These are phyloP conservation scores for Acacia melanoxylon DNA, from an alignment of 306 rosid genomes.

Conservation along the genomic window DNA sequence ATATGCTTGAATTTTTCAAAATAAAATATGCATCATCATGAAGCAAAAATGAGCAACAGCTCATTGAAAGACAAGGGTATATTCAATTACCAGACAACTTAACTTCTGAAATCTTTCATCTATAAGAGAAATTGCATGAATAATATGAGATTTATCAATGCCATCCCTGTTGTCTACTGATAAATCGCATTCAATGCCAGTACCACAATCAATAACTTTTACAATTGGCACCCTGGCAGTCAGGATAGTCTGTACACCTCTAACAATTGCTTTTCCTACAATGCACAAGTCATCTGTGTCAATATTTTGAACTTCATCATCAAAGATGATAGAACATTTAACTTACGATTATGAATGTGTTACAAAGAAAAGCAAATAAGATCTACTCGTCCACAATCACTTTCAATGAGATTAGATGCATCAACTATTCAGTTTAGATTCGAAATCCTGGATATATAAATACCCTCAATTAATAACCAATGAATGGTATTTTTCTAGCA, in stretches of 20 bases:
- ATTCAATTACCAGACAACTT: conserved; percentile 43
- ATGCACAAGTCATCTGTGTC: conserved; percentile 1
- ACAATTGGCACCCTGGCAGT: conserved; percentile 49
- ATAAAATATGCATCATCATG: conserved; percentile 17
- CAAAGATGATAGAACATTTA: conserved; percentile 16
- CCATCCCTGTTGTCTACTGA: conserved; percentile 54
- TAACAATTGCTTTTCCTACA: conserved; percentile 45
- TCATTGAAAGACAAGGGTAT: conserved; percentile 2
- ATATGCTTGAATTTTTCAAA: not conserved
- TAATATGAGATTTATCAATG: conserved; percentile 44
- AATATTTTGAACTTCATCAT: conserved; percentile 27
- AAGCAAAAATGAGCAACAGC: conserved; percentile 15
- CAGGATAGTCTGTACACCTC: conserved; percentile 34
- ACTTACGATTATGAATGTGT: conserved; percentile 12
- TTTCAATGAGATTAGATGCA: conserved; percentile 13
- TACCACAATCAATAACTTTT: conserved; percentile 54
- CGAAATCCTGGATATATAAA: not conserved
- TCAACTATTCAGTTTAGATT: not conserved
- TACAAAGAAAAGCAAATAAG: conserved; percentile 23
- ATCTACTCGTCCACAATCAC: conserved; percentile 1
- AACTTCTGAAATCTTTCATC: conserved; percentile 55
- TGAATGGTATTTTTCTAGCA: not conserved
- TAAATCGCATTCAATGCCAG: conserved; percentile 58
- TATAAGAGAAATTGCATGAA: conserved; percentile 42
- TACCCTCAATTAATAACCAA: not conserved